Base-by-base conservation (phyloP, 352 stramenopile species). In the Phytopythium aichiense region DNA sequence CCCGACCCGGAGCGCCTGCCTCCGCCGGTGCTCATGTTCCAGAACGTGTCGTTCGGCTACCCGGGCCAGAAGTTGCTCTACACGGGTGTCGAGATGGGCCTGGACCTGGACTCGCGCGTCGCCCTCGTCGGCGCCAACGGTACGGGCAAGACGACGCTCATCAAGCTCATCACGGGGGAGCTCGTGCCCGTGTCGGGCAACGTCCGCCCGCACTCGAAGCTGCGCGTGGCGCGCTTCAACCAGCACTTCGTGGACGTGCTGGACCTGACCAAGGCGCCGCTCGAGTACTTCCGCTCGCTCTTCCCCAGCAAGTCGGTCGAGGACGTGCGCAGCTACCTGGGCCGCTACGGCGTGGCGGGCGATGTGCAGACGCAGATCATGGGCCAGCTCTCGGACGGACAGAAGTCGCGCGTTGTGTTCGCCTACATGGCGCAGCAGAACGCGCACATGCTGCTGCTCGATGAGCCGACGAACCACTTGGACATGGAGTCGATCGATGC, bases 231-330 rank as follows among this genome's bases (percentile, higher is more conserved):
- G 31, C 88, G 94, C 28, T 99, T 99, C 77, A 98, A 94, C 66
- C 97, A 99, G 82, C 97, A 99, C 73, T 99, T 99, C 65, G 95
- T 98, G 4, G 97, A 99, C 73, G 92, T 99, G 42, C 76, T 99
- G n/a, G 91, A 99, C 70, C 74, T 99, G 64, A 77, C 85, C 28
- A 88, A 97, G 77, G 90, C 89, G 12, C 97, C 97, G 5, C 84
- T 99, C 18, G 95, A 99, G 67, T 99, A 98, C 78, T 98, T 99
- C 72, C 95, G 94, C 56, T 89, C 77, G 18, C 70, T 97, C 12
- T 98, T 98, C 74, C 77, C 90, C 37, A 89, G 83, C 57, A 98
- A 98, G 75, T 96, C 92, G 15, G 77, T 96, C 20, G 95, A 99
- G 65, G 94, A 98, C 43, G 87, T 98, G 67, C 87, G 94, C 42